Conservation (phyloP, 2,329 filamentous ascomycete species). For the Sclerotinia subarctica region DNA sequence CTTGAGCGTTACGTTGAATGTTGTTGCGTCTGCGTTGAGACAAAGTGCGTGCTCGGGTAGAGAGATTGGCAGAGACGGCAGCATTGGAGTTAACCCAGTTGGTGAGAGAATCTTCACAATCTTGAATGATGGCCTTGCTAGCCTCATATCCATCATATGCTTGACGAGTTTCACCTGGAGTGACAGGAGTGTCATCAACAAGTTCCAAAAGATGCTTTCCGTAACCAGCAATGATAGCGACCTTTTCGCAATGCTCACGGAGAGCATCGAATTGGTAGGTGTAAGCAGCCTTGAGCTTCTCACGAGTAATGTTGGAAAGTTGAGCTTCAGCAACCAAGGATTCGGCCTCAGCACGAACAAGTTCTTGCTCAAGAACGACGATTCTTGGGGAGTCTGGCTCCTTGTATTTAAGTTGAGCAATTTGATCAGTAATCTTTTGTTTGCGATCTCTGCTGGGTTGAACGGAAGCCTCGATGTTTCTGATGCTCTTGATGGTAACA, state of each 20-base stretch:
- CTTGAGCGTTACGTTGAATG: conserved; percentile 64
- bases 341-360: conserved; percentile 96
- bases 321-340: conserved; percentile 98
- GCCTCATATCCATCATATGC: conserved; percentile 98
- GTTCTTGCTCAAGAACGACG: conserved; percentile 95
- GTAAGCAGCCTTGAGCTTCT: conserved; percentile 98
- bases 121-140: conserved; percentile 98
- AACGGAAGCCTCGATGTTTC: conserved; percentile 97
- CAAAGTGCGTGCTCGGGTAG: conserved; percentile 79
- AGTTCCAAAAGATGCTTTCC: conserved; percentile 98
- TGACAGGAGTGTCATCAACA: conserved; percentile 94
- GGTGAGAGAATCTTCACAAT: conserved; percentile 94
- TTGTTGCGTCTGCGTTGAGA: conserved; percentile 79
- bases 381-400: conserved; percentile 98
- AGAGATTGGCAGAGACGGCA: conserved; percentile 82
- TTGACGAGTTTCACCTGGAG: conserved; percentile 89
- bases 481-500: conserved; percentile 98
- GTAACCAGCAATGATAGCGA: conserved; percentile 95
- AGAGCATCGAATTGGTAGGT: conserved; percentile 97
- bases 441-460: conserved; percentile 98
- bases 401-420: conserved; percentile 99
- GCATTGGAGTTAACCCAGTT: conserved; percentile 95
- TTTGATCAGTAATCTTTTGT: conserved; percentile 98
- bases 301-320: conserved; percentile 97
- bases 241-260: conserved; percentile 95